Base-by-base conservation (phyloP, 1,139 yeast genomes). In the Suhomyces coccinellae region DNA sequence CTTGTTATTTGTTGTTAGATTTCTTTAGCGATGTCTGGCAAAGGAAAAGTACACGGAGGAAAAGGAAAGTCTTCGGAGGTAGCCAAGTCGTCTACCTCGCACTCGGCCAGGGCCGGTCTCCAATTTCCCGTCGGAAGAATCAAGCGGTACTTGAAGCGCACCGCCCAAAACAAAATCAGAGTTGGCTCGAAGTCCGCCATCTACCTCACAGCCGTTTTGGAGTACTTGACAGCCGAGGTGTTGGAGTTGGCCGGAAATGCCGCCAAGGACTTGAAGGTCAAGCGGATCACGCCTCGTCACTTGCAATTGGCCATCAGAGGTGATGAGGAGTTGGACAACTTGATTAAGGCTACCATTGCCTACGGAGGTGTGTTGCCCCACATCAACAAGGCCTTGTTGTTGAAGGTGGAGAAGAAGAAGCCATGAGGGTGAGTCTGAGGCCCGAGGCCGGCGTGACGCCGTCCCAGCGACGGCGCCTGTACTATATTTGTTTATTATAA, bases 341-440 rank as follows among this genome's bases (percentile, higher is more conserved):
- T 95, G 68, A 88, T 95, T 62, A 87, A 88, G 67, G 99, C 98
- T 55, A 95, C 99, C 50, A 95, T 95, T 69, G 98, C 99, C 41
- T 91, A 87, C 62, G 99, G 99, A 75, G 99, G 99, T 83, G 99
- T 95, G 48, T 79, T 93, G 75, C 99, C 99, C 46, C 97, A 91
- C 65, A 89, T 91, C 67, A 91, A 90, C 76, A 89, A 90, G 75
- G 97, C 96, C 47, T 80, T 90, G 62, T 76, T 91, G 67, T 81
- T 90, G 71, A 91, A 91, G 79, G 97, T 88, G 46, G 97, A 90
- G 72, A 83, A 87, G 78, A 85, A 85, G 74, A 26, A 33, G 36
- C 36, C 24, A 2, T 20, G 24, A 20, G 24, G 24, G 8, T 7
- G 8, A 9, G 24, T n/a, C n/a, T n/a, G 6, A 6, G 16, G 31